A percentile compares a stretch with the other conserved stretches of the same genome.
Evolutionary conservation across 441 rosid genomes (phyloP).

Genomic region (Melianthus villosus): DNA sequence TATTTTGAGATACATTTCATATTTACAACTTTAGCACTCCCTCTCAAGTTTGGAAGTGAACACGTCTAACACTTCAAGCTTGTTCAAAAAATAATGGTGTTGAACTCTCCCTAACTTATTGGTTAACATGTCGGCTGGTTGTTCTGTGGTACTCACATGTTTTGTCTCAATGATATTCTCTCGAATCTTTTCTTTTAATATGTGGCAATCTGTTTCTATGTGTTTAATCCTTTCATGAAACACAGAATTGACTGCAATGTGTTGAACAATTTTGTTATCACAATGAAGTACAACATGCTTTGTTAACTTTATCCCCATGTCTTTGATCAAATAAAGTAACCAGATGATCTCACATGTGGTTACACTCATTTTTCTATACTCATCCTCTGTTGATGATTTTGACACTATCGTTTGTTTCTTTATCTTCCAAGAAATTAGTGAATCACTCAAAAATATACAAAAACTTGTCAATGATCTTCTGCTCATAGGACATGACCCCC

Average conservation of each 20-base stretch:
- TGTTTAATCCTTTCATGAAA: not conserved
- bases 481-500: not conserved
- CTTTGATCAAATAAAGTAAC: not conserved
- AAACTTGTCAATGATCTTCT: not conserved
- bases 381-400: not conserved
- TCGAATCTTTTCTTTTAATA: not conserved
- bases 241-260: not conserved
- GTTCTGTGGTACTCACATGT: not conserved
- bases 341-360: not conserved
- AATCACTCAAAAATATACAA: not conserved
- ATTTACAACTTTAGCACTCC: no score
- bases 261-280: not conserved
- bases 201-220: not conserved
- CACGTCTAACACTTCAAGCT: no score
- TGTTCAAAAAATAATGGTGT: not conserved
- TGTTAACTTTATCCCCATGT: not conserved
- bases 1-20: no score
- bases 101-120: not conserved
- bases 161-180: not conserved
- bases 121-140: not conserved
- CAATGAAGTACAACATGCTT: not conserved
- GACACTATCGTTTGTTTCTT: not conserved
- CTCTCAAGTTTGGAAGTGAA: not conserved
- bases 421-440: not conserved
- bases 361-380: not conserved